Evolutionary conservation across 495 filamentous ascomycete species (phyloP), one percentile per base, ranked within the genome.

Genomic region (Penicillium longicatenatum): DNA sequence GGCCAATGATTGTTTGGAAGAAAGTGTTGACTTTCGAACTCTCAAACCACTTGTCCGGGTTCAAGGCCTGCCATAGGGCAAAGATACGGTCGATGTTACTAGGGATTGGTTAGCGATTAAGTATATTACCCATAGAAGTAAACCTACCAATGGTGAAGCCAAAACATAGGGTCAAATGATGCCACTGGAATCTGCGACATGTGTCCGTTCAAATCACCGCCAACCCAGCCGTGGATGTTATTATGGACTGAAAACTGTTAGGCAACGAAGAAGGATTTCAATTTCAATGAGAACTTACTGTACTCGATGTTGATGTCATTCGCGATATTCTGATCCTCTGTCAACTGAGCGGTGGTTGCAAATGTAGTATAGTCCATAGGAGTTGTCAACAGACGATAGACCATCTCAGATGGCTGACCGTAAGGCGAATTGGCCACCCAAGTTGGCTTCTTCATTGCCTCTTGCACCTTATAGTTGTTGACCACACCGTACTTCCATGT

Each of bases 131-230:
- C 5, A 17, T 17, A 7, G 14, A 17, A 6, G 8, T 17, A 2
- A 39, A 39, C 4, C 17, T 39, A 39, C 37, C 37, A 39, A 12
- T 39, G 37, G 22, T 72, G 66, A 10, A 74, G 60, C 60, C 67
- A 80, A 64, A 80, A 80, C 12, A 73, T 70, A 4, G 78, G 78
- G 60, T 78, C 76, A 47, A 78, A 80, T 0, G 67, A 68, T 0
- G 78, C 69, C 11, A 71, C 67, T 2, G 65, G 62, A 8, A 79
- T 62, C 10, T 71, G 62, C 17, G 65, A 49, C 77, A 81, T 79
- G 46, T 79, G 76, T 2, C 77, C 77, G 31, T 54, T 53, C 16
- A 45, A n/a, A 17, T 57, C 57, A 5, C 67, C 74, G 5, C 75
- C 77, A 39, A 74, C 61, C 52, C 57, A 58, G n/a, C 59, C 66